Conservation (phyloP, 1,284 basidiomycete species). For the Puccinia triticina region DNA sequence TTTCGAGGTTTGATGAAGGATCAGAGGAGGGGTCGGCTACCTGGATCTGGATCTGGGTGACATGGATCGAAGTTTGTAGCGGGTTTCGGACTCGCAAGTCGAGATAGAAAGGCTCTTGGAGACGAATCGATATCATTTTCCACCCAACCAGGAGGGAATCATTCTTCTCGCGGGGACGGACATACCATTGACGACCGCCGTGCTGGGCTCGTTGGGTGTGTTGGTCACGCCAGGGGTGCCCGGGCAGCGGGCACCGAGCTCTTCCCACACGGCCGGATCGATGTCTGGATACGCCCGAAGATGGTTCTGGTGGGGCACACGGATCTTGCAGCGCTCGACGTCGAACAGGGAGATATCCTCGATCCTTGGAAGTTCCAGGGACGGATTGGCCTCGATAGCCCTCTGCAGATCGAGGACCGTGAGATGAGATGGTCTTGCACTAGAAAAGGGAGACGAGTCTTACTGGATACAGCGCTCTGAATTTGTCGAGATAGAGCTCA, state of each 20-base stretch:
- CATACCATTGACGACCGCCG: slow-evolving; percentile 35
- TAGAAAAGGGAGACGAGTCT: too few species aligned
- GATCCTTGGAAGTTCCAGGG: slow-evolving; percentile 16
- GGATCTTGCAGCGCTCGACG: slow-evolving; percentile 24
- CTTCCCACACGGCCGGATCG: neutral
- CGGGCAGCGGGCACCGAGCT: slow-evolving; percentile 11
- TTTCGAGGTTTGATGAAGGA: neutral
- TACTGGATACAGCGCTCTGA: slow-evolving; percentile 32
- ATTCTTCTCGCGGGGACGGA: neutral
- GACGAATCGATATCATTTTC: too few species aligned
- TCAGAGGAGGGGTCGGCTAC: neutral
- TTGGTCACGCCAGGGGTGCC: neutral
- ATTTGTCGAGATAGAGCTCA: slow-evolving; percentile 29
- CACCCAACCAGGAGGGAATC: too few species aligned
- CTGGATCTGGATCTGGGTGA: slow-evolving; percentile 33
- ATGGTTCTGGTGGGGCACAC: slow-evolving; percentile 37
- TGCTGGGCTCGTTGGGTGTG: neutral
- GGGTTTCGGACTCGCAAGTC: slow-evolving; percentile 66
- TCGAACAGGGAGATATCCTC: slow-evolving; percentile 15
- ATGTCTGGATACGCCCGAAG: neutral
- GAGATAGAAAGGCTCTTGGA: slow-evolving; percentile 63
- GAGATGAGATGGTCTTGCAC: too few species aligned
- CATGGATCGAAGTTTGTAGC: slow-evolving; percentile 22
- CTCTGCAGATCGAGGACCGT: neutral
- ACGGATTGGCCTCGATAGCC: neutral